Percentiles rank a stretch among this genome's conserved stretches.
phyloP scores from a whole-genome alignment of 2,329 filamentous ascomycete species.

The Fusarium lyarnte region DNA sequence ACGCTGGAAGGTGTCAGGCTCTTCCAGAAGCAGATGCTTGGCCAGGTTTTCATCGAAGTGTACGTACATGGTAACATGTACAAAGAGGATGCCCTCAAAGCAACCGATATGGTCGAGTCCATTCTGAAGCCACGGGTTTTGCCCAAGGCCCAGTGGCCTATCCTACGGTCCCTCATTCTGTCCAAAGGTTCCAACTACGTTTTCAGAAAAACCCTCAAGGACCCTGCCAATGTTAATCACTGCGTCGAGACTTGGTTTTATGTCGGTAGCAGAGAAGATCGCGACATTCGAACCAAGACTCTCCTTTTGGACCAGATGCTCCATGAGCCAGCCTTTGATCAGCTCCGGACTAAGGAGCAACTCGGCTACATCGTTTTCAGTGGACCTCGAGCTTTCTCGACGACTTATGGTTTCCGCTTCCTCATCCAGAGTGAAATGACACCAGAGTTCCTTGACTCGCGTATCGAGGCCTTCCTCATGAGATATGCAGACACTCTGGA shows the following conservation, averaged over 20 bases:
- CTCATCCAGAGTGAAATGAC: conserved; percentile 93
- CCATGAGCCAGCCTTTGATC: conserved; percentile 93
- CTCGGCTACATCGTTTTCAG: conserved; percentile 97
- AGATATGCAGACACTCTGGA: conserved; percentile 72
- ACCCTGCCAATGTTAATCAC: conserved; percentile 89
- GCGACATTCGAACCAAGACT: conserved; percentile 76
- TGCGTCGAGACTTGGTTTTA: conserved; percentile 83
- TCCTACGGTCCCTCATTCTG: conserved; percentile 79
- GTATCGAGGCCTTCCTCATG: conserved; percentile 86
- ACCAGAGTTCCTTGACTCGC: conserved; percentile 82
- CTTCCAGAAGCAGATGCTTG: conserved; percentile 83
- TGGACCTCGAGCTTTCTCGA: conserved; percentile 75
- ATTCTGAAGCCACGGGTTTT: conserved; percentile 78
- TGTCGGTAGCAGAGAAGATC: conserved; percentile 74
- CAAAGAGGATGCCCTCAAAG: conserved; percentile 88
- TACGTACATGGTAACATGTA: conserved; percentile 93
- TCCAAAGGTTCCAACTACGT: conserved; percentile 84
- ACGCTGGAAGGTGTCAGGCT: conserved; percentile 77
- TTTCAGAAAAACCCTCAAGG: conserved; percentile 82
- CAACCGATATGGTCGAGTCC: conserved; percentile 84
- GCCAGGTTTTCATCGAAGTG: conserved; percentile 87
- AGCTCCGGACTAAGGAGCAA: conserved; percentile 95
- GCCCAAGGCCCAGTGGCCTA: conserved; percentile 81
- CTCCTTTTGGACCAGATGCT: conserved; percentile 89
- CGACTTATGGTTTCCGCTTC: conserved; percentile 85